Evolutionary conservation across 257 asterid species (phyloP), one percentile per base, ranked within the genome.

Genomic region (Fraxinus americana): DNA sequence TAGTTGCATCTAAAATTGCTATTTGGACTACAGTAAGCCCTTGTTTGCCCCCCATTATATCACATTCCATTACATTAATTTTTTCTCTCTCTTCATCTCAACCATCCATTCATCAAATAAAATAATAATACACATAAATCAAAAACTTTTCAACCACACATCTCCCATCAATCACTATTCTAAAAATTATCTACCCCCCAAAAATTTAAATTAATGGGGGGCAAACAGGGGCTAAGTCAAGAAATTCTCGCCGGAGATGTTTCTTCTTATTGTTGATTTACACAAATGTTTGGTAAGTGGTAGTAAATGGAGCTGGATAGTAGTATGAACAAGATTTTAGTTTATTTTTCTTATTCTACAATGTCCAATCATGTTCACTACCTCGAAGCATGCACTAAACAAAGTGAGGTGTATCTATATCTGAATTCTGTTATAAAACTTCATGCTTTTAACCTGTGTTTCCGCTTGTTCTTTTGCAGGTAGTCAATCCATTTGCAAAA

Each of bases 1-100:
- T 96, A 50, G 83, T 92, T 12, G 89, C 98, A 10, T 91, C 99
- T 7, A 92, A 96, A 80, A 84, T 96, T 73, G 99, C 99, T 41
- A 84, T 96, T 8, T 96, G 99, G 99, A 92, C 98, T 7, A 93
- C 98, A 74, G 99, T 95, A 87, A n/a, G n/a, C n/a, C n/a, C n/a
- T n/a, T n/a, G n/a, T n/a, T n/a, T n/a, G n/a, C n/a, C n/a, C n/a
- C n/a, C n/a, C n/a, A n/a, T n/a, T n/a, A n/a, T n/a, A n/a, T n/a
- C n/a, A n/a, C n/a, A n/a, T n/a, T n/a, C n/a, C n/a, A n/a, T n/a
- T n/a, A n/a, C n/a, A n/a, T n/a, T n/a, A n/a, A n/a, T n/a, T n/a
- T n/a, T n/a, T n/a, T n/a, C n/a, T n/a, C n/a, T n/a, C n/a, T n/a
- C n/a, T n/a, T n/a, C n/a, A n/a, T n/a, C n/a, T n/a, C n/a, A n/a